A percentile compares a stretch with the other conserved stretches of the same genome.
Evolutionary conservation across 495 filamentous ascomycete species (phyloP).

Genomic region (Lasiosphaeriaceae sp.): DNA sequence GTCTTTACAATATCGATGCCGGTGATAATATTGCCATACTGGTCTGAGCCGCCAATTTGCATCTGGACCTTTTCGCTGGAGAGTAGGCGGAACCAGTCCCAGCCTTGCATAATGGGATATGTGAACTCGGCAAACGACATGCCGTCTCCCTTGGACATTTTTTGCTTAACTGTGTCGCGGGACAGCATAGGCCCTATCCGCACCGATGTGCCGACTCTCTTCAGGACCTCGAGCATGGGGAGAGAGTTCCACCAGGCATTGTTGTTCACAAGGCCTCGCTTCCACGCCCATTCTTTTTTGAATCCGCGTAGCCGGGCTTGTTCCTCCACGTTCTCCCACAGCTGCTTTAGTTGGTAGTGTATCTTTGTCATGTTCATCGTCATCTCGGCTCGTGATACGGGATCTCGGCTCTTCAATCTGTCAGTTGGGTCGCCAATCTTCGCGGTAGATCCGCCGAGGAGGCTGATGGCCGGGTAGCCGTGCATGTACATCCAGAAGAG

Average conservation of each 20-base stretch:
- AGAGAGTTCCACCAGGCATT: constrained; percentile 71
- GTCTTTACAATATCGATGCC: constrained; percentile 81
- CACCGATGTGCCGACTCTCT: constrained; percentile 64
- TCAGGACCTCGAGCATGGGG: constrained; percentile 67
- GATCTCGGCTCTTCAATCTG: constrained; percentile 62
- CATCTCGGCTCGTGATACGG: constrained; percentile 49
- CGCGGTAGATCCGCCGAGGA: constrained; percentile 83
- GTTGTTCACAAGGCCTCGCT: constrained; percentile 69
- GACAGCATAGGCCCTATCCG: constrained; percentile 82
- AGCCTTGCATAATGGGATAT: constrained; percentile 92
- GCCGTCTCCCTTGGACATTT: constrained; percentile 74
- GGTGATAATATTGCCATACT: constrained; percentile 93
- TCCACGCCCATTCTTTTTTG: constrained; percentile 56
- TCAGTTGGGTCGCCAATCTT: constrained; percentile 86
- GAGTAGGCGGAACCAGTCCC: constrained; percentile 91
- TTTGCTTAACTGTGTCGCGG: constrained; percentile 86
- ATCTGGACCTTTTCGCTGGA: constrained; percentile 57
- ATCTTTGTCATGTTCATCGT: constrained; percentile 71
- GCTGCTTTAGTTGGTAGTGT: constrained; percentile 71
- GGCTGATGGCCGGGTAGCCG: constrained; percentile 67
- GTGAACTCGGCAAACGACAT: constrained; percentile 92
- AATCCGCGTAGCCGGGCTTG: constrained; percentile 62
- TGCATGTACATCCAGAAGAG: constrained; percentile 89
- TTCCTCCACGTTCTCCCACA: constrained; percentile 67
- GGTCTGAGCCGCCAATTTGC: constrained; percentile 92